A percentile compares a stretch with the other conserved stretches of the same genome.
Evolutionary conservation across 2,329 filamentous ascomycete genomes (phyloP).

Genomic region (Lasiodiplodia hormozganensis): DNA sequence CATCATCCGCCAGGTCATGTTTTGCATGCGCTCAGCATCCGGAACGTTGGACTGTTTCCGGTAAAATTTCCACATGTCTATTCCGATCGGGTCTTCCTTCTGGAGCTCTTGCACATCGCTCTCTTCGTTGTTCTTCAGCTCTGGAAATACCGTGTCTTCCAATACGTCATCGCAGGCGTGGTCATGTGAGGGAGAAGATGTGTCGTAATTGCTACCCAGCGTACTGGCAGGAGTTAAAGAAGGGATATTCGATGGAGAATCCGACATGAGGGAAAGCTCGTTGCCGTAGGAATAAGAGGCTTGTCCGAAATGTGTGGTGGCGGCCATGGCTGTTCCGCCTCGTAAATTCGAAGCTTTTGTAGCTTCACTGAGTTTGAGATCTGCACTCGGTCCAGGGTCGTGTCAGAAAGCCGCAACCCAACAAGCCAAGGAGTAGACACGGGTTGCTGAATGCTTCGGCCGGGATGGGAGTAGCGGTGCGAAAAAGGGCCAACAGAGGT

Average conservation of each 20-base stretch:
- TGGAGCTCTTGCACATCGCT: constrained; percentile 81
- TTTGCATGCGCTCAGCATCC: constrained; percentile 96
- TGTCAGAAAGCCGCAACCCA: neutral
- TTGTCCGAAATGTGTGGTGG: constrained; percentile 35
- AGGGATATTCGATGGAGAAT: constrained; percentile 50
- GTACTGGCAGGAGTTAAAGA: constrained; percentile 52
- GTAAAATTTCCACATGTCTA: constrained; percentile 95
- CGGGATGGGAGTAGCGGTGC: neutral
- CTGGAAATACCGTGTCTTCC: neutral
- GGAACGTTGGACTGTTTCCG: constrained; percentile 86
- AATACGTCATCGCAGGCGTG: constrained; percentile 58
- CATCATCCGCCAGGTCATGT: constrained; percentile 99
- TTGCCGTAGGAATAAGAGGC: constrained; percentile 18
- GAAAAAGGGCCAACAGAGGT: neutral
- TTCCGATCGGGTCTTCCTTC: constrained; percentile 85
- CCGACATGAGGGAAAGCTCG: constrained; percentile 34
- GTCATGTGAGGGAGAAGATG: constrained; percentile 49
- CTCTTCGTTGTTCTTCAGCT: constrained; percentile 49
- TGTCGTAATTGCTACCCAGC: constrained; percentile 59
- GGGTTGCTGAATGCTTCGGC: neutral
- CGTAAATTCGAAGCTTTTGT: neutral
- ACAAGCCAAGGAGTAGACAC: neutral
- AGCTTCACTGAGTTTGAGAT: neutral
- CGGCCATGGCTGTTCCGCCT: neutral
- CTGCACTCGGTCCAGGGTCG: neutral